Base-by-base conservation (phyloP, 139 green algal species). In the Chlamydomonas sp. region DNA sequence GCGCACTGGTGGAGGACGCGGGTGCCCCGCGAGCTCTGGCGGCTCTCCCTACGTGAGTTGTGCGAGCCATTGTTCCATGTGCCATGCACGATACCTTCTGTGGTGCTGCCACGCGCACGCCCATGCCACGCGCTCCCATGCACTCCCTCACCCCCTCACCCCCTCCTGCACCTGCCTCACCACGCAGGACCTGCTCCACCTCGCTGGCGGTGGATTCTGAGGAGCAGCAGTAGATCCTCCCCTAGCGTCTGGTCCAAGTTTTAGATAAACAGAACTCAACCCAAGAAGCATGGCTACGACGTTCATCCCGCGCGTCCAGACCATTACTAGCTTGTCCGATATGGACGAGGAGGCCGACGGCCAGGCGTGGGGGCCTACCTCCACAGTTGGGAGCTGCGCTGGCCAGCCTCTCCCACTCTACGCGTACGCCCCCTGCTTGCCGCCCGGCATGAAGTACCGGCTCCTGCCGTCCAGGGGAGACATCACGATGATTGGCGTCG, bases 111-210 rank as follows among this genome's bases (percentile, higher is more conserved):
- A n/a, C n/a, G n/a, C n/a, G n/a, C n/a, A n/a, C n/a, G n/a, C n/a
- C n/a, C n/a, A n/a, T n/a, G n/a, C n/a, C n/a, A n/a, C n/a, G n/a
- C n/a, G n/a, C n/a, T n/a, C n/a, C n/a, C n/a, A n/a, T n/a, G n/a
- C n/a, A n/a, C n/a, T n/a, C n/a, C n/a, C n/a, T n/a, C n/a, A n/a
- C n/a, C n/a, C n/a, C n/a, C n/a, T n/a, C n/a, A n/a, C n/a, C n/a
- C n/a, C n/a, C n/a, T n/a, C n/a, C n/a, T n/a, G n/a, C n/a, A n/a
- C n/a, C n/a, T n/a, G n/a, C n/a, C 10, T 36, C 26, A 36, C 24
- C 54, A 10, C 34, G 54, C 22, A 64, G 54, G 54, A 64, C 26
- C 54, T 64, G 8, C 54, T 64, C 34, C 54, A 64, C 54, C 24
- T 20, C 30, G 54, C 54, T 64, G 16, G 54, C 34, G 54, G 54